Evolutionary conservation across 495 filamentous ascomycete species (phyloP), one percentile per base, ranked within the genome.

Genomic region (Penicillium cataractarum): DNA sequence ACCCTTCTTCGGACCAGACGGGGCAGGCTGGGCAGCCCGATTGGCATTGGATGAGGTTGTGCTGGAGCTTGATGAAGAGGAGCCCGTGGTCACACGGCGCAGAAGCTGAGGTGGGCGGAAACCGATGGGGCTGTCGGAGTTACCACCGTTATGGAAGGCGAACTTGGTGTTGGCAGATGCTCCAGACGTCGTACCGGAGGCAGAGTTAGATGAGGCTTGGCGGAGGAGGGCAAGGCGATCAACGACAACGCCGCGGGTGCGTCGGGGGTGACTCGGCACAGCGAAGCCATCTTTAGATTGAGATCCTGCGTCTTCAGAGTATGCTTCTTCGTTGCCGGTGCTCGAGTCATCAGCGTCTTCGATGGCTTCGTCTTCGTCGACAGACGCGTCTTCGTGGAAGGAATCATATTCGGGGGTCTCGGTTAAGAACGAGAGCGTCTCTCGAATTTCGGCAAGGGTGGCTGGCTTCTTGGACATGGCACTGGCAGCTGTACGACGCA

Each of bases 151-250:
- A 26, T 83, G 74, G 77, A 94, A 94, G 5, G 91, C 90, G 48
- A 90, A 73, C 31, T 85, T 81, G 35, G 79, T 70, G 27, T 75
- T 75, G 33, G 65, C 65, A 26, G 71, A 68, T 19, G 71, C 65
- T 60, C 71, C 66, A 44, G 82, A 82, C 6, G 75, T 73, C 1
- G 76, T 76, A 29, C 80, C 70, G n/a, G 78, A 75, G 42, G 82
- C 73, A 13, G 83, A 79, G 63, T 83, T 74, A 60, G 83, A 83
- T 6, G 86, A 88, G 33, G 82, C 77, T 65, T 82, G 81, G 53
- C 91, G 89, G 65, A 92, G 89, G 37, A 96, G 82, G 50, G 86
- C 84, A 51, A 96, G 87, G 60, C 94, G 92, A 76, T 98, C 92
- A 56, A 98, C 86, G 58, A 93, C 82, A 24, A 78, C 71, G 17